Percentiles rank a stretch among this genome's conserved stretches.
Evolutionary conservation across 1,284 basidiomycete species (phyloP).

Genomic region (Ustilago crameri): DNA sequence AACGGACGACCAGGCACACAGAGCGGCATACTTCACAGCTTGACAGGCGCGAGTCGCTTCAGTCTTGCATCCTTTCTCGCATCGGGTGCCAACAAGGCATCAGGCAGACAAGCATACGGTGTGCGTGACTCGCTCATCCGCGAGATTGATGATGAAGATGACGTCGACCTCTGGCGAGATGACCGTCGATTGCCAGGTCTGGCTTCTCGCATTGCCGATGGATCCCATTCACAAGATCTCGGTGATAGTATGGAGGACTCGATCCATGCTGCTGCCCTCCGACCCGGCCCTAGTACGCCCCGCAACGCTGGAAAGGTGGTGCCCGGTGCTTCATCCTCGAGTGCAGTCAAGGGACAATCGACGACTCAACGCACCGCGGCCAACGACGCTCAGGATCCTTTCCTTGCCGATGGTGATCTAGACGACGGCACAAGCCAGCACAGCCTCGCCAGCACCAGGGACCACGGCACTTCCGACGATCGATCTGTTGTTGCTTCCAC

Average conservation of each 20-base stretch:
- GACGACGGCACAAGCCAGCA: constrained; percentile 38
- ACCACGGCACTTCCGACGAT: constrained; percentile 15
- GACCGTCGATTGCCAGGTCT: constrained; percentile 40
- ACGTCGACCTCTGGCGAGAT: constrained; percentile 54
- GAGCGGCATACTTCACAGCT: constrained; percentile 46
- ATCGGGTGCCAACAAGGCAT: constrained; percentile 14
- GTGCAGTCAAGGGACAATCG: neutral
- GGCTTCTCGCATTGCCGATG: constrained; percentile 37
- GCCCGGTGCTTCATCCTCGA: neutral
- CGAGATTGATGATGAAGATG: constrained; percentile 55
- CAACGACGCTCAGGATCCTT: constrained; percentile 44
- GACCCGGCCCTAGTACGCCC: constrained; percentile 3
- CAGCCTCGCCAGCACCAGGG: constrained; percentile 35
- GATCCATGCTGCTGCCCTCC: constrained; percentile 13
- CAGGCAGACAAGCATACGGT: constrained; percentile 9
- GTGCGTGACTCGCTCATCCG: constrained; percentile 51
- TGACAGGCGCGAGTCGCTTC: constrained; percentile 47
- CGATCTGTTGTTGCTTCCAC: constrained; percentile 13
- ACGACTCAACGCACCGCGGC: neutral
- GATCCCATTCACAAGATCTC: constrained; percentile 32
- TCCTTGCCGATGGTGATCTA: constrained; percentile 51
- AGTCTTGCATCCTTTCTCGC: constrained; percentile 43
- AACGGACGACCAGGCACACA: constrained; percentile 21
- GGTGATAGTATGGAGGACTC: constrained; percentile 35
- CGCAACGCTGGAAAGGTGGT: neutral